phyloP scores from a whole-genome alignment of 176 grass and related monocot species.

The Oryza glumipatula region DNA sequence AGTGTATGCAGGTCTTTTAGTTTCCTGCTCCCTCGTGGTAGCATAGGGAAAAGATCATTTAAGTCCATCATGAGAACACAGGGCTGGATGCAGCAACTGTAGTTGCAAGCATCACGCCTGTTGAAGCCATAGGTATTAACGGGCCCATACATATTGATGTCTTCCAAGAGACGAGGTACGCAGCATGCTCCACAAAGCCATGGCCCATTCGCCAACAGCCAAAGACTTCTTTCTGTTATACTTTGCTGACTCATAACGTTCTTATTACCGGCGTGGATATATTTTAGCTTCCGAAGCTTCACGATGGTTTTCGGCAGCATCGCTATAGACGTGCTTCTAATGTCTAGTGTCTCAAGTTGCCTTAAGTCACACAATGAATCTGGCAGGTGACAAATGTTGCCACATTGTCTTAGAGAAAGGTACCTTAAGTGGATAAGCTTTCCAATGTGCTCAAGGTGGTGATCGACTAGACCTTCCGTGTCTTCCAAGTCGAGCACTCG shows the following conservation, averaged over 20 bases:
- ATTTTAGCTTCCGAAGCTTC: neutral
- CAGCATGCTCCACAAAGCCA: neutral
- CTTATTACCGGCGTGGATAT: neutral
- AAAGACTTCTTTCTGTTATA: too few relatives aligned
- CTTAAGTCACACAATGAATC: neutral
- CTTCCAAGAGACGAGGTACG: accelerated
- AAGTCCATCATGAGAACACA: neutral
- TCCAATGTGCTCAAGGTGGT: constrained; percentile 5
- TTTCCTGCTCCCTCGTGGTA: neutral
- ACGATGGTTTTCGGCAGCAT: constrained; percentile 1
- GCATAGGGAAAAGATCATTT: too few relatives aligned
- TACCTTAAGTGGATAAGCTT: constrained; percentile 37
- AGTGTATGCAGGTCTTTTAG: neutral
- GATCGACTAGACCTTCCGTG: neutral
- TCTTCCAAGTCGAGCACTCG: constrained; percentile 48
- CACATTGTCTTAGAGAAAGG: constrained; percentile 19
- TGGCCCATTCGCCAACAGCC: too few relatives aligned
- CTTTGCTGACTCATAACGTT: too few relatives aligned
- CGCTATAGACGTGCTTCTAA: neutral
- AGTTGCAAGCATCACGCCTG: neutral
- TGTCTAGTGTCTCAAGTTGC: neutral
- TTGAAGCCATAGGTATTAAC: accelerated
- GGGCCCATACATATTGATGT: too few relatives aligned
- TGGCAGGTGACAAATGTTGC: neutral
- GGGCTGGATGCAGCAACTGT: accelerated